A percentile compares a stretch with the other conserved stretches of the same genome.
These are phyloP conservation scores for Termitomyces sp. DNA, from an alignment of 768 basidiomycete species.

Conservation along the genomic window DNA sequence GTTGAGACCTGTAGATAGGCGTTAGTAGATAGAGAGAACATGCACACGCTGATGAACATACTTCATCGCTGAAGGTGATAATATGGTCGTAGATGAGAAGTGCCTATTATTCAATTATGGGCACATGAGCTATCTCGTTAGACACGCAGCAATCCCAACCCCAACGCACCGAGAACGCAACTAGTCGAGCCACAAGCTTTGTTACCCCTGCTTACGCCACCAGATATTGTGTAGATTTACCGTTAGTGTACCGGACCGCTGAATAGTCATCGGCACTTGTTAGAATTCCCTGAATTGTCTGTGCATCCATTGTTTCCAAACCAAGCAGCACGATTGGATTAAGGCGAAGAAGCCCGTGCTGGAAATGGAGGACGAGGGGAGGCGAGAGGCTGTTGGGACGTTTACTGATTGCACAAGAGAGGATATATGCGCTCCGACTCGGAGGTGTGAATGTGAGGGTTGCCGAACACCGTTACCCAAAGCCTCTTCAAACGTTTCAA, in stretches of 20 bases:
- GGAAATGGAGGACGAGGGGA: not conserved
- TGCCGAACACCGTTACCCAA: too few species aligned
- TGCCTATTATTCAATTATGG: not conserved
- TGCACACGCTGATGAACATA: not conserved
- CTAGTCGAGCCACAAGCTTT: not conserved
- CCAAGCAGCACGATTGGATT: too few species aligned
- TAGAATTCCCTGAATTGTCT: not conserved
- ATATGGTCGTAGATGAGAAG: constrained; percentile 1
- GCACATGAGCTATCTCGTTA: not conserved
- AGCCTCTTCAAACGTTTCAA: not conserved
- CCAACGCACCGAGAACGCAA: not conserved
- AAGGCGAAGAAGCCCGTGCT: too few species aligned
- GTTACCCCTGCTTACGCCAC: not conserved
- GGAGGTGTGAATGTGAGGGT: not conserved
- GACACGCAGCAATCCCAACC: not conserved
- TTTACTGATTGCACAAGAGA: not conserved
- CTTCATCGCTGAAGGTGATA: constrained; percentile 1
- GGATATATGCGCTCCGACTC: not conserved
- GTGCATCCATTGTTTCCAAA: not conserved
- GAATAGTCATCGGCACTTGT: not conserved
- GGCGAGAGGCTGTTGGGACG: not conserved
- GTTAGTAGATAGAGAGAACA: not conserved
- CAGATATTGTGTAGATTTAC: not conserved
- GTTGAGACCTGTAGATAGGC: not conserved
- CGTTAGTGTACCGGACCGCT: constrained; percentile 1